phyloP scores from a whole-genome alignment of 345 rosid genomes.

The Hevea brasiliensis region DNA sequence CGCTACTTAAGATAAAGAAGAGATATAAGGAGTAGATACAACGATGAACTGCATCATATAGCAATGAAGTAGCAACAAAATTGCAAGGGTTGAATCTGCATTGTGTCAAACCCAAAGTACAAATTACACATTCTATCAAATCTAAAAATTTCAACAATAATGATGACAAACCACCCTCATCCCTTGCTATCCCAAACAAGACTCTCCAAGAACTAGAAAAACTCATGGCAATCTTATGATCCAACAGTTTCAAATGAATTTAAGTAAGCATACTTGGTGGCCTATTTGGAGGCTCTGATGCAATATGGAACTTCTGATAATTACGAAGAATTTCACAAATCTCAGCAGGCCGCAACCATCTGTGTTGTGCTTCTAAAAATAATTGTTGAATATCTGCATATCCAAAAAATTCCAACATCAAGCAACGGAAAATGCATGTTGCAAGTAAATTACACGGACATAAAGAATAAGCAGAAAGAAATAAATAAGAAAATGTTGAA shows the following conservation, averaged over 20 bases:
- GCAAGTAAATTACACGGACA: neutral
- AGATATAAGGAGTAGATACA: neutral
- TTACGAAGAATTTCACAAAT: slow-evolving; percentile 89
- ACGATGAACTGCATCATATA: neutral
- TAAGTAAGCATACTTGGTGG: slow-evolving; percentile 67
- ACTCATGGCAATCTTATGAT: neutral
- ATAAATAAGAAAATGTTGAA: neutral
- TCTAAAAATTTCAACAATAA: neutral
- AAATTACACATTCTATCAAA: neutral
- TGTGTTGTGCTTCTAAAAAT: slow-evolving; percentile 68
- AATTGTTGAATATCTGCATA: slow-evolving; percentile 43
- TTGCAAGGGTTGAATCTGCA: neutral
- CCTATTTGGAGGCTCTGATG: slow-evolving; percentile 66
- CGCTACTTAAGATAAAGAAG: neutral
- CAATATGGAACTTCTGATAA: slow-evolving; percentile 69
- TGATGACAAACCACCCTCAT: neutral
- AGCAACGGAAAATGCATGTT: neutral
- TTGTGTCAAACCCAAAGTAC: neutral
- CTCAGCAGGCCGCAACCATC: slow-evolving; percentile 96
- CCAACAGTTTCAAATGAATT: neutral
- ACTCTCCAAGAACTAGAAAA: neutral
- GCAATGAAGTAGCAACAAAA: neutral
- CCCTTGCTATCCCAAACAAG: neutral
- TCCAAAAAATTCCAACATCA: neutral
- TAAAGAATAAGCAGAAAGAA: neutral